Conservation (phyloP, 2,329 filamentous ascomycete genomes). For the Neonectria neomacrospora region DNA sequence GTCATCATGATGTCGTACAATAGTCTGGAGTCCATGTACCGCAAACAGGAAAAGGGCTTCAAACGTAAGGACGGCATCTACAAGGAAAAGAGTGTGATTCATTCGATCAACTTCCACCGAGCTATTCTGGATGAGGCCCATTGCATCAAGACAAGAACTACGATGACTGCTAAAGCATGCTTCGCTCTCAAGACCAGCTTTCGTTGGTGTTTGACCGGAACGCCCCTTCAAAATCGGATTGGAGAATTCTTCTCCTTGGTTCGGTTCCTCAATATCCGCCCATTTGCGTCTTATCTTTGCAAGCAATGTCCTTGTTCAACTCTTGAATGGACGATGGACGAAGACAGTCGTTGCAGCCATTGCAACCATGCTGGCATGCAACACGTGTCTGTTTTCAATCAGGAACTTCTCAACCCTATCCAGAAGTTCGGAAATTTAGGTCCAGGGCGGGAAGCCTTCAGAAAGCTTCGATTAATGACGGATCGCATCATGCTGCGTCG, state of each 20-base stretch:
- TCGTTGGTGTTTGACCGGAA: constrained; percentile 96
- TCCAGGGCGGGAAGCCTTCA: constrained; percentile 75
- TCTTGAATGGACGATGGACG: constrained; percentile 84
- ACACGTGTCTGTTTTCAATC: constrained; percentile 79
- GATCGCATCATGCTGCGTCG: constrained; percentile 96
- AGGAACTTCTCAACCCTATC: constrained; percentile 90
- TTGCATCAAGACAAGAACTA: constrained; percentile 90
- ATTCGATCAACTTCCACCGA: constrained; percentile 87
- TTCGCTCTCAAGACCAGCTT: constrained; percentile 89
- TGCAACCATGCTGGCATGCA: constrained; percentile 64
- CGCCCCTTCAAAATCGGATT: constrained; percentile 95
- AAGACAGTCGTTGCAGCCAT: constrained; percentile 73
- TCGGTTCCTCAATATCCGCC: constrained; percentile 87
- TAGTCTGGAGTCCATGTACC: constrained; percentile 88
- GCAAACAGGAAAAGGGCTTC: constrained; percentile 93
- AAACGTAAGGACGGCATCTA: constrained; percentile 81
- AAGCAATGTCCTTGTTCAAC: constrained; percentile 84
- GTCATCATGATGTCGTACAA: constrained; percentile 99
- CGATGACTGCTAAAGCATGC: constrained; percentile 93
- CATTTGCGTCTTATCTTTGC: constrained; percentile 95
- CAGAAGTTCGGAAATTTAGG: constrained; percentile 69
- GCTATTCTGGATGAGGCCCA: constrained; percentile 96
- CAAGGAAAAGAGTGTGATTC: constrained; percentile 83
- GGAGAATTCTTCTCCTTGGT: constrained; percentile 96
- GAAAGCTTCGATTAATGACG: constrained; percentile 87